Percentiles rank a stretch among this genome's conserved stretches.
Conservation (phyloP, 371 early-diverging fungal species). For the Nematocida parisii region DNA sequence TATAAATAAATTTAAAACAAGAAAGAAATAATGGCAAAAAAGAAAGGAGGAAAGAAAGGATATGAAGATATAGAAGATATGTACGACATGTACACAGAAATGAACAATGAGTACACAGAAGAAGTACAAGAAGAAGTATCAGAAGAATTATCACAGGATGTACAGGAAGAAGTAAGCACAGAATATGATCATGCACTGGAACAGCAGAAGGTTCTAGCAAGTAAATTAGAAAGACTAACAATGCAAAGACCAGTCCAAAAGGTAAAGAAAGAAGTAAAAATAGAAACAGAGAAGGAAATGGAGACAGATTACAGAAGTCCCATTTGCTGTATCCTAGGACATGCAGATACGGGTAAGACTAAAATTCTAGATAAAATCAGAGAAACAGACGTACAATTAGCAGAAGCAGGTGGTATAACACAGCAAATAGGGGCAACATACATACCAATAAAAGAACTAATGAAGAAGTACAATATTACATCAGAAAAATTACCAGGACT, state of each 20-base stretch:
- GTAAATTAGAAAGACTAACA: slow-evolving; percentile 71
- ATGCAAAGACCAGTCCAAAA: slow-evolving; percentile 72
- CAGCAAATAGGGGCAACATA: slow-evolving; percentile 99
- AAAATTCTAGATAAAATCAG: slow-evolving; percentile 98
- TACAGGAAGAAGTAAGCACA: not conserved
- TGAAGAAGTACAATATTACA: slow-evolving; percentile 70
- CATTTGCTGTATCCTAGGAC: slow-evolving; percentile 97
- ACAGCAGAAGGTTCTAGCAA: slow-evolving; percentile 67
- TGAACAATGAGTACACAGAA: not conserved
- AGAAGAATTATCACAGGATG: not conserved
- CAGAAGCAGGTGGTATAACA: slow-evolving; percentile 99
- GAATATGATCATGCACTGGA: slow-evolving; percentile 68
- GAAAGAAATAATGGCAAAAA: slow-evolving; percentile 37
- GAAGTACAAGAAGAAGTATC: slow-evolving; percentile 15
- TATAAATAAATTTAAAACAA: slow-evolving; percentile 12
- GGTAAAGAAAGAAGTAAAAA: slow-evolving; percentile 67
- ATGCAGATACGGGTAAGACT: slow-evolving; percentile 99
- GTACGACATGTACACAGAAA: slow-evolving; percentile 28
- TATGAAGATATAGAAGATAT: slow-evolving; percentile 35
- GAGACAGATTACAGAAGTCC: slow-evolving; percentile 77
- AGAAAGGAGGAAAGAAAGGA: slow-evolving; percentile 46
- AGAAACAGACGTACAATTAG: slow-evolving; percentile 97
- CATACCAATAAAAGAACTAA: slow-evolving; percentile 90
- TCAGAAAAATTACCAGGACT: slow-evolving; percentile 86
- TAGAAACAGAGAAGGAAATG: slow-evolving; percentile 63